Evolutionary conservation across 352 stramenopile genomes (phyloP), one percentile per base, ranked within the genome.

Genomic region (Plasmopara halstedii): DNA sequence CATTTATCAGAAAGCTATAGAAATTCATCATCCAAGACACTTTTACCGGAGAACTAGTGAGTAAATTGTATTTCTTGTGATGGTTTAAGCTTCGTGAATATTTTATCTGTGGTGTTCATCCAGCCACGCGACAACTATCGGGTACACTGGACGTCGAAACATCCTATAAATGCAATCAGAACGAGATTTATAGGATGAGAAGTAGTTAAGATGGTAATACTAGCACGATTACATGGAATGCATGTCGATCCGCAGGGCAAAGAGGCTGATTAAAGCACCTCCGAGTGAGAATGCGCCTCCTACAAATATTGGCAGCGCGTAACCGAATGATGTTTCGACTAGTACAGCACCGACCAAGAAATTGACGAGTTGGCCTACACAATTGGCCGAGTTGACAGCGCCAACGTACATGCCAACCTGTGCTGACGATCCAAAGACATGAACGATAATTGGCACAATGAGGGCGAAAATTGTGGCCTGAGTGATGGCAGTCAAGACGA

Each of bases 381-480:
- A 87, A 47, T 83, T 84, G 35, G 78, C 71, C 31, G 75, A 88
- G 57, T 88, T 88, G 19, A 88, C 61, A 4, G 78, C 74, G 1
- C 78, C 75, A 8, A 85, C 71, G 41, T 81, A 86, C 59, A 89
- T 79, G 15, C 78, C 78, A 23, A 87, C 60, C 3, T 80, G 61
- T 2, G 64, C 52, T 0, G 62, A 55, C n/a, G 60, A 60, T 1
- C 78, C 78, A 20, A 83, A 79, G 11, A 83, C 62, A 38, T 86
- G 68, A 6, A 87, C 50, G 39, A 85, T 81, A 11, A 89, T 50
- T 2, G 74, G 78, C 13, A 90, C 77, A 22, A 87, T 70, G 42
- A 89, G 62, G 5, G 78, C 64, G 31, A 85, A 84, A 18, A 86
- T 40, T 3, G 70, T 82, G 4, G 73, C 53, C 52, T 83, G 70